phyloP scores from a whole-genome alignment of 441 rosid genomes.

The Bruguiera hainesii region DNA sequence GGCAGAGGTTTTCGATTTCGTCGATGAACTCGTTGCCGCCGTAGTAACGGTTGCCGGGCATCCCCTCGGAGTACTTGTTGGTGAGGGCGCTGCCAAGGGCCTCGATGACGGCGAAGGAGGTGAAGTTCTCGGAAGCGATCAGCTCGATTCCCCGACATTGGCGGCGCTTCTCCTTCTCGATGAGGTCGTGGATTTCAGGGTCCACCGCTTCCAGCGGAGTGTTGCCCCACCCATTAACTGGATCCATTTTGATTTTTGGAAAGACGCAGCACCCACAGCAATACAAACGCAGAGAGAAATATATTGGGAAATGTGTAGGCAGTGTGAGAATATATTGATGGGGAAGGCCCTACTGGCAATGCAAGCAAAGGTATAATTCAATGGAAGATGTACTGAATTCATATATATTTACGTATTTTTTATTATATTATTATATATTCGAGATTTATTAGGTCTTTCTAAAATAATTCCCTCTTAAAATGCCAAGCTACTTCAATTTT shows the following conservation, averaged over 20 bases:
- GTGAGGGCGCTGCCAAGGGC: slow-evolving; percentile 96
- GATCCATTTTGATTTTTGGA: slow-evolving; percentile 48
- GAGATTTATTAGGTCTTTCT: too few species aligned
- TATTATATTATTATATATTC: too few species aligned
- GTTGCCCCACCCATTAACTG: slow-evolving; percentile 79
- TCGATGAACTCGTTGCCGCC: slow-evolving; percentile 95
- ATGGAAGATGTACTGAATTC: too few species aligned
- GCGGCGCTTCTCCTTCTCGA: slow-evolving; percentile 97
- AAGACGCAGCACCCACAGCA: neutral
- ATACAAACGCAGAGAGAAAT: neutral
- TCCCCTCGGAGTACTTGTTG: slow-evolving; percentile 95
- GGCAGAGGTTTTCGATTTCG: slow-evolving; percentile 87
- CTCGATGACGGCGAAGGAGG: slow-evolving; percentile 96
- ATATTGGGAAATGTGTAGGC: neutral
- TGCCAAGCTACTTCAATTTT: too few species aligned
- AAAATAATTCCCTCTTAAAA: too few species aligned
- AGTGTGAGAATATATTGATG: neutral
- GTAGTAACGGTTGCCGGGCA: slow-evolving; percentile 94
- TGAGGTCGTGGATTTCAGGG: slow-evolving; percentile 85
- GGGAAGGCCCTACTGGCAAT: neutral
- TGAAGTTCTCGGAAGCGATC: slow-evolving; percentile 97
- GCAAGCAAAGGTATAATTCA: too few species aligned
- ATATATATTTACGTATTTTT: too few species aligned
- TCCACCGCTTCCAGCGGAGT: slow-evolving; percentile 54
- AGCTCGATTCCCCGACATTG: slow-evolving; percentile 98